Evolutionary conservation across 2,329 filamentous ascomycete genomes (phyloP).

Genomic region (Ophiostoma tasmaniense): DNA sequence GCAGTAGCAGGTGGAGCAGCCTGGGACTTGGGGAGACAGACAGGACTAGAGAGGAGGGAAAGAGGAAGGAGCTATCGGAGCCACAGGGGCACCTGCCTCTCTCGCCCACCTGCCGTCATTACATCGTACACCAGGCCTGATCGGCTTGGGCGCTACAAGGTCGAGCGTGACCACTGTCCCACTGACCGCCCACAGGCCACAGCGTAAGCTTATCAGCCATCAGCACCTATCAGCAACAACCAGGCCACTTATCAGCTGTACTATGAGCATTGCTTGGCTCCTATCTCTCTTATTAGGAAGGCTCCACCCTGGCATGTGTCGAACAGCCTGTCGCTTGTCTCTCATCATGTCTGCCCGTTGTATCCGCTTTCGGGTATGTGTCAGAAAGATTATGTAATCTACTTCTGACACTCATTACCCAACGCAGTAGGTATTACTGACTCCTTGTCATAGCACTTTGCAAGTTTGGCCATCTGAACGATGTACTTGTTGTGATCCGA

Average conservation of each 20-base stretch:
- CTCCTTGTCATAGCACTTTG: neutral
- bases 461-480: neutral
- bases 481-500: neutral
- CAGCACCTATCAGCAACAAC: neutral
- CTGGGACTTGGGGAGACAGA: neutral
- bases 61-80: neutral
- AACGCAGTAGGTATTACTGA: neutral
- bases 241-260: neutral
- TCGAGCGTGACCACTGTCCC: neutral
- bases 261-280: neutral
- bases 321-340: neutral
- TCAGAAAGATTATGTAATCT: neutral
- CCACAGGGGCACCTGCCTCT: constrained; percentile 1
- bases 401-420: neutral
- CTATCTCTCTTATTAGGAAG: neutral
- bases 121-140: neutral
- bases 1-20: neutral
- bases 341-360: neutral
- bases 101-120: neutral
- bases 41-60: neutral
- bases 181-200: neutral
- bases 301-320: neutral
- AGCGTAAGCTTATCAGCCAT: neutral
- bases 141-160: neutral
- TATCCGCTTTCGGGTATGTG: neutral